Percentiles rank a stretch among this genome's conserved stretches.
Evolutionary conservation across 148 eudicot genomes (phyloP).

Genomic region (Rhododendron griersonianum): DNA sequence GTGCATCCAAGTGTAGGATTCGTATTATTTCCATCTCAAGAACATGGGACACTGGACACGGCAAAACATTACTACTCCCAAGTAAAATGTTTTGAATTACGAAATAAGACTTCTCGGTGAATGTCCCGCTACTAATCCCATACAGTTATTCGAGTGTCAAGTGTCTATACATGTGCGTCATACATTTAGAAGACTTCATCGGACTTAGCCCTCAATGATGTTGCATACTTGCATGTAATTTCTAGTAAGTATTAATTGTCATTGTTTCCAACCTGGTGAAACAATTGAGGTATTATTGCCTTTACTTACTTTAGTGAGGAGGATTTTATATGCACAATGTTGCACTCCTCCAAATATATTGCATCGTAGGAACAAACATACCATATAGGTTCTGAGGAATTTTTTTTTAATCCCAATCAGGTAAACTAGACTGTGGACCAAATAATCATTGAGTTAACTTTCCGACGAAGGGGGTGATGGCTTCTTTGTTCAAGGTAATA

Average conservation of each 20-base stretch:
- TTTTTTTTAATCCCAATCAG: neutral
- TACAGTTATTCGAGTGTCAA: neutral
- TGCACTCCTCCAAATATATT: neutral
- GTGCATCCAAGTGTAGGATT: neutral
- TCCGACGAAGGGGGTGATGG: neutral
- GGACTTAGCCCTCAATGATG: neutral
- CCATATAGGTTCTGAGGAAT: neutral
- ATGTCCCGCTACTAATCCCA: neutral
- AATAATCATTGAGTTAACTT: neutral
- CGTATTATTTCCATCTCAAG: neutral
- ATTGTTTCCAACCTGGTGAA: neutral
- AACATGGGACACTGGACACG: neutral
- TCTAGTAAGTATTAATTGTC: neutral
- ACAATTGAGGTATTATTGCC: neutral
- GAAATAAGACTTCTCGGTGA: neutral
- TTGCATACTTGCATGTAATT: neutral
- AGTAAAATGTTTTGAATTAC: neutral
- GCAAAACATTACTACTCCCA: neutral
- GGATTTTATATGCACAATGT: neutral
- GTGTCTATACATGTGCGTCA: neutral
- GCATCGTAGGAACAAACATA: neutral
- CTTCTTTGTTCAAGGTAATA: slow-evolving; percentile 6
- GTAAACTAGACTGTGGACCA: neutral
- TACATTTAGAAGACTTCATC: neutral
- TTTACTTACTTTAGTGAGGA: neutral